Evolutionary conservation across 176 grass and related monocot genomes (phyloP).

Genomic region (Rhynchospora tenuis): DNA sequence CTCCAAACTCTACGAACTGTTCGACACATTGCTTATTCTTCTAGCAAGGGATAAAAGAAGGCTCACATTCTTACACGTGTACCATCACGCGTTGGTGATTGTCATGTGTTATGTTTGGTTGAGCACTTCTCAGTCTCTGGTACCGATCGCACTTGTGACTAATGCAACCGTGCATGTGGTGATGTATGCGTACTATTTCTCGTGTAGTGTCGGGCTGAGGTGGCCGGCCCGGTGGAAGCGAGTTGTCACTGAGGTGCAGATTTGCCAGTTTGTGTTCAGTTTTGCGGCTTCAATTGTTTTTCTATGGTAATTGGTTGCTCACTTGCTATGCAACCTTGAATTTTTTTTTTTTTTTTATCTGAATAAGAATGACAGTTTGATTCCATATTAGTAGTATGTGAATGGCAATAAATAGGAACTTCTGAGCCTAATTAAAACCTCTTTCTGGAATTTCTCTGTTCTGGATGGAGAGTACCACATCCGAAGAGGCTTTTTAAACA

Average conservation of each 20-base stretch:
- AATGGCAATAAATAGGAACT: neutral
- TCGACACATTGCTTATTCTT: conserved; percentile 88
- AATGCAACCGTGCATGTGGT: conserved; percentile 79
- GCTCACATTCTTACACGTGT: conserved; percentile 91
- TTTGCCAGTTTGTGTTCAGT: conserved; percentile 83
- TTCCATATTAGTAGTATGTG: neutral
- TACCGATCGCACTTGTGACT: conserved; percentile 74
- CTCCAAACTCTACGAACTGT: conserved; percentile 88
- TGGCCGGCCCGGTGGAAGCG: conserved; percentile 74
- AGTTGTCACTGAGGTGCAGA: conserved; percentile 81
- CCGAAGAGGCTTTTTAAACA: neutral
- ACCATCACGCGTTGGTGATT: conserved; percentile 89
- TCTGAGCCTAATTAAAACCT: neutral
- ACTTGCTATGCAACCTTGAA: neutral
- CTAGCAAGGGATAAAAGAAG: conserved; percentile 46
- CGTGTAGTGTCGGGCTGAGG: conserved; percentile 54
- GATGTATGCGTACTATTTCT: conserved; percentile 92
- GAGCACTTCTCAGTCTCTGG: conserved; percentile 58
- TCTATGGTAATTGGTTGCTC: conserved; percentile 50
- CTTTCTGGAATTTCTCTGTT: neutral
- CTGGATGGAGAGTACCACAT: neutral
- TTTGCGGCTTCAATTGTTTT: conserved; percentile 62
- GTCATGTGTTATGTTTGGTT: conserved; percentile 96
- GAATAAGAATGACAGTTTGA: neutral
- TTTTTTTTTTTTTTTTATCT: neutral